phyloP scores from a whole-genome alignment of 192 early-diverging fungal genomes.

The Phycomyces nitens region DNA sequence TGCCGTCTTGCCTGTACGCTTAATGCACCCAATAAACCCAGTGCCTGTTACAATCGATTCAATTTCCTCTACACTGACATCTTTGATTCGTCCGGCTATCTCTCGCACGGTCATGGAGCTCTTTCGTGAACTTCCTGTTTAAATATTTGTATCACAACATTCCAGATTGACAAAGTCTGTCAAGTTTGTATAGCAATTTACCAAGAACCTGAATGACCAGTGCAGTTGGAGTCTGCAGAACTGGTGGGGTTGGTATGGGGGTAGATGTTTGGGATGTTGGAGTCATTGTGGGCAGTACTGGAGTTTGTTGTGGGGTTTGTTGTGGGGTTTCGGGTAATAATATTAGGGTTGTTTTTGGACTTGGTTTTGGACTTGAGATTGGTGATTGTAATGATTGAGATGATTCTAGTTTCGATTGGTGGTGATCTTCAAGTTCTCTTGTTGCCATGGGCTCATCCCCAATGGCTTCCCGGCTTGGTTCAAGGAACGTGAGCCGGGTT shows the following conservation, averaged over 20 bases:
- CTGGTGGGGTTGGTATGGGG: too few species aligned
- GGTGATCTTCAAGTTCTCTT: too few species aligned
- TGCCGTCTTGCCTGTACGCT: constrained; percentile 44
- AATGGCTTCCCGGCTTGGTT: not conserved
- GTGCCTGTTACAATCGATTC: constrained; percentile 25
- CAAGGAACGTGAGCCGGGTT: constrained; percentile 18
- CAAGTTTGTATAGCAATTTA: not conserved
- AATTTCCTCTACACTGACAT: constrained; percentile 14
- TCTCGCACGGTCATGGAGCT: constrained; percentile 46
- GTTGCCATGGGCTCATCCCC: not conserved
- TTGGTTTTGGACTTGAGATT: not conserved
- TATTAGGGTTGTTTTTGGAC: not conserved
- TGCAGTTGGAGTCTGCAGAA: not conserved
- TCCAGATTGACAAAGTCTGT: too few species aligned
- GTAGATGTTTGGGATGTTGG: not conserved
- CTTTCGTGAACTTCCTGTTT: constrained; percentile 37
- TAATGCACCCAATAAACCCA: constrained; percentile 39
- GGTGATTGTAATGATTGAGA: too few species aligned
- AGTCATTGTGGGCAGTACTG: not conserved
- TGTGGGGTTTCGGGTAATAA: not conserved
- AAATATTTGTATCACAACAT: too few species aligned
- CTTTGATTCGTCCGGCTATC: constrained; percentile 28
- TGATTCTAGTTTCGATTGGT: too few species aligned
- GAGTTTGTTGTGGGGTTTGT: not conserved
- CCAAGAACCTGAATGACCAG: not conserved